These are phyloP conservation scores for Stipa capillata DNA, from an alignment of 176 grass and related monocot species.

Conservation along the genomic window DNA sequence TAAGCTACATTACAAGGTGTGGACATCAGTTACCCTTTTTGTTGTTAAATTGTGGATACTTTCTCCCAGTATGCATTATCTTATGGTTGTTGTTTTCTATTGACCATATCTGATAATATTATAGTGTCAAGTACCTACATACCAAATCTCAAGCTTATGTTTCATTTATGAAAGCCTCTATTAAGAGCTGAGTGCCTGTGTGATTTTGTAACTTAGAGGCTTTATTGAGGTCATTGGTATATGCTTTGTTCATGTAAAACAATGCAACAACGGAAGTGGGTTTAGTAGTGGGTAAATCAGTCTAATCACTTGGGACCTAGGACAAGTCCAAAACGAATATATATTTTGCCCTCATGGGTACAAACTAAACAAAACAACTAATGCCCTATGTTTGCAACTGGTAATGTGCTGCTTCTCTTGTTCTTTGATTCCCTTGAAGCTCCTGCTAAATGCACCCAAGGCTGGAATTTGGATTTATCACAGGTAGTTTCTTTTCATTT, in stretches of 20 bases:
- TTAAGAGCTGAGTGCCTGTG: not conserved
- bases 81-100: not conserved
- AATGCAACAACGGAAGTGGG: not conserved
- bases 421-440: not conserved
- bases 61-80: not conserved
- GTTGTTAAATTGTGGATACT: conserved; percentile 1
- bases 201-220: not conserved
- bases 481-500: not conserved
- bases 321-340: not conserved
- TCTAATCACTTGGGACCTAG: not conserved
- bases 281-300: not conserved
- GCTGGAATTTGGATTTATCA: not conserved
- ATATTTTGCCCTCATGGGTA: not conserved
- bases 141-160: not conserved
- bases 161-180: not conserved
- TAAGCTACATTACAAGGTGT: not conserved
- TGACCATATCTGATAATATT: not conserved
- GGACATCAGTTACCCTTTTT: not conserved
- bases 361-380: not conserved
- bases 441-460: not conserved
- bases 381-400: not conserved
- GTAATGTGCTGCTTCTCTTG: not conserved
- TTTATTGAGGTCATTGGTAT: not conserved
- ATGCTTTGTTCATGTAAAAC: not conserved
- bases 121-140: not conserved